These are phyloP conservation scores for Naganishia vishniacii DNA, from an alignment of 768 basidiomycete species.

Conservation along the genomic window DNA sequence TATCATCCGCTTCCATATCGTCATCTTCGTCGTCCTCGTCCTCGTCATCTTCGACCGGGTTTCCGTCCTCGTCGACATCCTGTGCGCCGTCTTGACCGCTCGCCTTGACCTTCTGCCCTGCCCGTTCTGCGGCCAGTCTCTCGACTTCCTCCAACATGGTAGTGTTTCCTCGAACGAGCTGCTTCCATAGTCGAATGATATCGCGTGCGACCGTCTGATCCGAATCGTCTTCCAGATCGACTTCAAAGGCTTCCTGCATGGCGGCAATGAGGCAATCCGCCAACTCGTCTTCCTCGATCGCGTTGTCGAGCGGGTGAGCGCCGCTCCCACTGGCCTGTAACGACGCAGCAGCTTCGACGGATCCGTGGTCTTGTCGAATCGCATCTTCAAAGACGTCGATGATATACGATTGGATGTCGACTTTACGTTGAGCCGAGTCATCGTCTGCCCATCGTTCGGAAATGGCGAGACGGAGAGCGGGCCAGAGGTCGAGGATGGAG, in stretches of 20 bases:
- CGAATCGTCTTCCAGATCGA: conserved; percentile 76
- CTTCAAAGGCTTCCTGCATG: conserved; percentile 82
- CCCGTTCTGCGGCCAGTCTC: conserved; percentile 42
- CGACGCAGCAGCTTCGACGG: conserved; percentile 26
- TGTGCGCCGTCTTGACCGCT: conserved; percentile 41
- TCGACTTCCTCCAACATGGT: conserved; percentile 62
- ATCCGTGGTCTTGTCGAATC: not conserved
- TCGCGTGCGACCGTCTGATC: conserved; percentile 68
- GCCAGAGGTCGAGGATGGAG: conserved; percentile 75
- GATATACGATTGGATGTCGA: conserved; percentile 66
- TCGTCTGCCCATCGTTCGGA: conserved; percentile 82
- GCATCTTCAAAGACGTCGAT: conserved; percentile 50
- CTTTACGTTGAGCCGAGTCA: conserved; percentile 63
- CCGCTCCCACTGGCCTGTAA: conserved; percentile 9
- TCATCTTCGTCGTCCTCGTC: conserved; percentile 33
- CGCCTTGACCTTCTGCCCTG: conserved; percentile 32
- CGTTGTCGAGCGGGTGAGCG: conserved; percentile 34
- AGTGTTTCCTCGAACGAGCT: conserved; percentile 50
- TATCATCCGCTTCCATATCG: conserved; percentile 44
- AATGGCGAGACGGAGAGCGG: conserved; percentile 77
- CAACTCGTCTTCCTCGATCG: conserved; percentile 66
- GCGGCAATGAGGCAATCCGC: conserved; percentile 76
- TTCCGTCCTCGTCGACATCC: conserved; percentile 29
- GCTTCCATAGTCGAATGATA: conserved; percentile 44
- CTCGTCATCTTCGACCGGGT: conserved; percentile 28